Evolutionary conservation across 768 basidiomycete species (phyloP).

Genomic region (Hypholoma sublateritium): DNA sequence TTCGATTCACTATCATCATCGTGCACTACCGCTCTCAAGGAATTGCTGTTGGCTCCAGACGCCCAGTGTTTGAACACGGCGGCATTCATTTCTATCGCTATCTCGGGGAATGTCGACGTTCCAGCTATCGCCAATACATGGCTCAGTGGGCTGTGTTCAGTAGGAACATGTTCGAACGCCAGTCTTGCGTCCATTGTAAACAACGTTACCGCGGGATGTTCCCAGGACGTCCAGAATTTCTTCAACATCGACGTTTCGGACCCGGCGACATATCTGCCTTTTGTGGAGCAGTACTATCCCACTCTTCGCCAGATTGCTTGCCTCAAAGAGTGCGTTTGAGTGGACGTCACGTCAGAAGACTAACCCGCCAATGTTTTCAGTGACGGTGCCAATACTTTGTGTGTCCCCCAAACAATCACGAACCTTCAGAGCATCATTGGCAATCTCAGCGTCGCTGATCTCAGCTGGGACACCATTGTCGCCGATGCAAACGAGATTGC

Average conservation of each 20-base stretch:
- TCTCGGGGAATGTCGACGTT: slow-evolving; percentile 33
- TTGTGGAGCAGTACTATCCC: slow-evolving; percentile 46
- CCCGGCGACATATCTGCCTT: slow-evolving; percentile 9
- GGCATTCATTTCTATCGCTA: slow-evolving; percentile 25
- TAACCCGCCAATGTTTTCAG: slow-evolving; percentile 11
- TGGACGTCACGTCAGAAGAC: not conserved
- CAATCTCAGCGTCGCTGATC: slow-evolving; percentile 23
- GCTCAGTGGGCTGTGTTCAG: slow-evolving; percentile 54
- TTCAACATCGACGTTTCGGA: slow-evolving; percentile 17
- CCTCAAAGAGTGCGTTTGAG: slow-evolving; percentile 47
- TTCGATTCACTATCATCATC: slow-evolving; percentile 8
- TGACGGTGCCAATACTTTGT: slow-evolving; percentile 35
- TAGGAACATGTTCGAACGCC: slow-evolving; percentile 52
- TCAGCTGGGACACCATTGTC: slow-evolving; percentile 20
- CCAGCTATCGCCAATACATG: slow-evolving; percentile 52
- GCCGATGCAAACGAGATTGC: slow-evolving; percentile 24
- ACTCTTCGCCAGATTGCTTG: slow-evolving; percentile 48
- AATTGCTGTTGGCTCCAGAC: slow-evolving; percentile 10
- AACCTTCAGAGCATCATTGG: slow-evolving; percentile 42
- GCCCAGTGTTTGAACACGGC: slow-evolving; percentile 41
- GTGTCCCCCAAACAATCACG: slow-evolving; percentile 49
- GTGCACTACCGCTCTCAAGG: slow-evolving; percentile 10
- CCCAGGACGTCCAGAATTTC: slow-evolving; percentile 31
- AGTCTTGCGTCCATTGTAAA: slow-evolving; percentile 52
- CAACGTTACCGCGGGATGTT: slow-evolving; percentile 48